These are phyloP conservation scores for Backusella tuberculispora DNA, from an alignment of 192 early-diverging fungal genomes.

Conservation along the genomic window DNA sequence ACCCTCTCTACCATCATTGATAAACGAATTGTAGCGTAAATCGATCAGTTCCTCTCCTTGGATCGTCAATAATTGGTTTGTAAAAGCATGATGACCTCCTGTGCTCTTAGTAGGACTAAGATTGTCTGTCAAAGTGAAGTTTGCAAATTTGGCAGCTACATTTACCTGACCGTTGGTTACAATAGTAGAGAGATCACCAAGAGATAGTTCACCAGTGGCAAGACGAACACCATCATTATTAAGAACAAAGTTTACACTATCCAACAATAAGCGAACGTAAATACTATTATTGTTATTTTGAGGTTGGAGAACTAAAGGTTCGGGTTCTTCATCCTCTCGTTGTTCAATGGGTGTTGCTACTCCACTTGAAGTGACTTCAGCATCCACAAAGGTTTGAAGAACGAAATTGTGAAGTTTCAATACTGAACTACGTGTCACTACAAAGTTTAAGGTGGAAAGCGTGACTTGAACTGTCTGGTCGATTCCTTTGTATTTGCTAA, in stretches of 20 bases:
- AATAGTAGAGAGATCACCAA: constrained; percentile 69
- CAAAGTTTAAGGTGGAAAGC: constrained; percentile 77
- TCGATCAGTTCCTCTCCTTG: constrained; percentile 89
- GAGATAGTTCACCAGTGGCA: constrained; percentile 74
- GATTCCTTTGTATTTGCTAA: constrained; percentile 72
- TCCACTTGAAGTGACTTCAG: neutral
- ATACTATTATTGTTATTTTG: constrained; percentile 54
- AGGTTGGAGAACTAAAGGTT: constrained; percentile 2
- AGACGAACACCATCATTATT: constrained; percentile 80
- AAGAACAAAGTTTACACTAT: constrained; percentile 81
- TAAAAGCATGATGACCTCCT: neutral
- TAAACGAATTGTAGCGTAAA: constrained; percentile 85
- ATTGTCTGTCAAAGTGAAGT: constrained; percentile 70
- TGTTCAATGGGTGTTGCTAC: neutral
- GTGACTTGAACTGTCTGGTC: constrained; percentile 83
- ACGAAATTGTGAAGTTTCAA: constrained; percentile 86
- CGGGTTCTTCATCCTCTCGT: constrained; percentile 12
- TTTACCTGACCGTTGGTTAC: constrained; percentile 62
- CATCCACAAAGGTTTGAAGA: constrained; percentile 67
- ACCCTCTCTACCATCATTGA: constrained; percentile 41
- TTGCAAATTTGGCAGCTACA: constrained; percentile 72
- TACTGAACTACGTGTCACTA: constrained; percentile 84
- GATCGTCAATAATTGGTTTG: constrained; percentile 66
- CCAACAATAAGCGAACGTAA: constrained; percentile 73
- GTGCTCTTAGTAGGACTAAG: constrained; percentile 26